Conservation (phyloP, 768 basidiomycete genomes). For the Lactarius tabidus region DNA sequence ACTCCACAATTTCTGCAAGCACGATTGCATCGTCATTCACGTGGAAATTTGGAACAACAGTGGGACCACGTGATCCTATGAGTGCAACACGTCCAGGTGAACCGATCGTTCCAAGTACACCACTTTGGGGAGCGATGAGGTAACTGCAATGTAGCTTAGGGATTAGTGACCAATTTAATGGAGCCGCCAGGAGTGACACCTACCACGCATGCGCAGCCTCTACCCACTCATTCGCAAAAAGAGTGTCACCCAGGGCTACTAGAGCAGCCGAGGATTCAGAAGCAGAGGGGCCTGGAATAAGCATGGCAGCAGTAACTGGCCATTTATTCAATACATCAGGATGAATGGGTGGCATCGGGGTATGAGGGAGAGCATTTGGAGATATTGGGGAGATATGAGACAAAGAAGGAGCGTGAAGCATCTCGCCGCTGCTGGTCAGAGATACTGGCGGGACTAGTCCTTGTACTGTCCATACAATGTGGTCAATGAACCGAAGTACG, state of each 20-base stretch:
- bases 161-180: not conserved
- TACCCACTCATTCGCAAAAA: constrained; percentile 64
- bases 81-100: constrained; percentile 65
- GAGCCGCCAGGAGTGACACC: constrained; percentile 30
- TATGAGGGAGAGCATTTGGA: constrained; percentile 53
- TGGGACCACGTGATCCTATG: constrained; percentile 64
- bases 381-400: constrained; percentile 50
- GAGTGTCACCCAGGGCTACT: constrained; percentile 79
- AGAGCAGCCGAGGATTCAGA: constrained; percentile 70
- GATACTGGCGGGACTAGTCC: constrained; percentile 17
- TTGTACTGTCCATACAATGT: constrained; percentile 1
- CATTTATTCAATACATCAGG: constrained; percentile 66
- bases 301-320: constrained; percentile 83
- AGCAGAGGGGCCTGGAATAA: constrained; percentile 65
- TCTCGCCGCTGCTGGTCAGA: constrained; percentile 18
- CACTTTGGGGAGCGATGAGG: constrained; percentile 78
- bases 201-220: constrained; percentile 94
- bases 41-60: constrained; percentile 45
- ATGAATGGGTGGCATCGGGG: constrained; percentile 47
- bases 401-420: constrained; percentile 9
- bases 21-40: constrained; percentile 73
- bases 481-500: not conserved
- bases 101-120: constrained; percentile 67
- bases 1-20: constrained; percentile 89
- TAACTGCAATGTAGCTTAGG: constrained; percentile 48